phyloP scores from a whole-genome alignment of 2,329 filamentous ascomycete species.

The Alternaria dauci region DNA sequence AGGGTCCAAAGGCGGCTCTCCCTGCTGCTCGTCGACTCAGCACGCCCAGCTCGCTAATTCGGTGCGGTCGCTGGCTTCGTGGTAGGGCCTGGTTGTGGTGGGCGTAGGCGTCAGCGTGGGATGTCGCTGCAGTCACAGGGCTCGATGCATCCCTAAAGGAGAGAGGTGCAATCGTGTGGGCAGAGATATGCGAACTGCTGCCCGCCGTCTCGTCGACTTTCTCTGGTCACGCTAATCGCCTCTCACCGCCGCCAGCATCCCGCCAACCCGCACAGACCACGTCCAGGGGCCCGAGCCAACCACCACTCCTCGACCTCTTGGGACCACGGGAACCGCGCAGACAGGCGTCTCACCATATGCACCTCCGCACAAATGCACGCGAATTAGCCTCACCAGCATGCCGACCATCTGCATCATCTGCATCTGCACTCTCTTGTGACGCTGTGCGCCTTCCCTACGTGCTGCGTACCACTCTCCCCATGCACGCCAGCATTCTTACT shows the following conservation, averaged over 20 bases:
- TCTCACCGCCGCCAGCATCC: slow-evolving; percentile 39
- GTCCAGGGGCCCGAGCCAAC: slow-evolving; percentile 23
- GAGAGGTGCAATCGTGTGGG: slow-evolving; percentile 16
- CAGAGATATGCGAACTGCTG: slow-evolving; percentile 16
- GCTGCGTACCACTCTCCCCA: slow-evolving; percentile 12
- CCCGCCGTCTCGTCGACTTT: slow-evolving; percentile 30
- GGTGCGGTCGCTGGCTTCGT: slow-evolving; percentile 23
- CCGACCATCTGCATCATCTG: not conserved
- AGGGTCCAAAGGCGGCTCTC: slow-evolving; percentile 38
- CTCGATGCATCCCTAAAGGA: slow-evolving; percentile 34
- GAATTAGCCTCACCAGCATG: slow-evolving; percentile 8
- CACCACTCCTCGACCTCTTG: slow-evolving; percentile 18
- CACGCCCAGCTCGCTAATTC: slow-evolving; percentile 30
- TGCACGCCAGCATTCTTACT: slow-evolving; percentile 13
- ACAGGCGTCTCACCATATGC: slow-evolving; percentile 27
- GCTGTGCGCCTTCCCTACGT: slow-evolving; percentile 10
- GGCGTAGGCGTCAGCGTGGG: slow-evolving; percentile 27
- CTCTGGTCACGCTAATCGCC: slow-evolving; percentile 24
- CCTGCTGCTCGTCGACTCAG: slow-evolving; percentile 26
- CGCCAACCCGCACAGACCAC: slow-evolving; percentile 25
- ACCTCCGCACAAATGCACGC: slow-evolving; percentile 21
- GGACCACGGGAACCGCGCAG: slow-evolving; percentile 26
- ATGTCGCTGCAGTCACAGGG: slow-evolving; percentile 41
- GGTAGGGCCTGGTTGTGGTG: slow-evolving; percentile 23
- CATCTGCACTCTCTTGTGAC: slow-evolving; percentile 15